phyloP scores from a whole-genome alignment of 2,329 filamentous ascomycete genomes.

The Penicillium verrucosum region DNA sequence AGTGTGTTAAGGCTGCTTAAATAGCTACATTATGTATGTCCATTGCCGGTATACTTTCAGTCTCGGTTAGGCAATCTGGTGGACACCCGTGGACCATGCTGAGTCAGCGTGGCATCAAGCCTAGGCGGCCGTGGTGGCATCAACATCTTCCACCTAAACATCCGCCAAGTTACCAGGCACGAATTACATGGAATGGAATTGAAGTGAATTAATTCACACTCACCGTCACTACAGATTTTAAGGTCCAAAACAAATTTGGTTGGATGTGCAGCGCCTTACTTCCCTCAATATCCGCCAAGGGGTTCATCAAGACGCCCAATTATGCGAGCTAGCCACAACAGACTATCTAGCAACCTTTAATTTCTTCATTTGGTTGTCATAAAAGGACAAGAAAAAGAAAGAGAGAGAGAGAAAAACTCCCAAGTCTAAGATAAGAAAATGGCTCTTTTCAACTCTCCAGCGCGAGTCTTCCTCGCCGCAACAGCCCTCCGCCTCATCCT shows the following conservation, averaged over 20 bases:
- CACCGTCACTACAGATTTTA: neutral
- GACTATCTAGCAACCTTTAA: neutral
- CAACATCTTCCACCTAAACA: constrained; percentile 4
- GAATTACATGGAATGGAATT: neutral
- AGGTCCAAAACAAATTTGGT: neutral
- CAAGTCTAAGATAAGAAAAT: constrained; percentile 1
- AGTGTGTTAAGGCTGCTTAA: neutral
- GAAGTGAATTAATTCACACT: neutral
- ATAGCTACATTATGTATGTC: neutral
- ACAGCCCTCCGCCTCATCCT: constrained; percentile 67
- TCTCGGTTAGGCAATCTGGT: neutral
- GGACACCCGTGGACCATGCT: neutral
- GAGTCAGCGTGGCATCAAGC: neutral
- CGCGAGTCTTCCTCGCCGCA: constrained; percentile 36
- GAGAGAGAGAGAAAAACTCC: too few species aligned
- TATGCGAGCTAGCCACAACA: constrained; percentile 3
- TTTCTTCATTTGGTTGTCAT: neutral
- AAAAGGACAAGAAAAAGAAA: neutral
- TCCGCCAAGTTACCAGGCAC: neutral
- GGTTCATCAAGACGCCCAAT: constrained; percentile 2
- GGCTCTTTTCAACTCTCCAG: constrained; percentile 33
- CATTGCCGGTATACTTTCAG: neutral
- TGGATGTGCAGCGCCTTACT: neutral
- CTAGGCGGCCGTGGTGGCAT: neutral
- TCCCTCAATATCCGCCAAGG: neutral